Evolutionary conservation across 306 rosid genomes (phyloP).

Genomic region (Cajanus cajan): DNA sequence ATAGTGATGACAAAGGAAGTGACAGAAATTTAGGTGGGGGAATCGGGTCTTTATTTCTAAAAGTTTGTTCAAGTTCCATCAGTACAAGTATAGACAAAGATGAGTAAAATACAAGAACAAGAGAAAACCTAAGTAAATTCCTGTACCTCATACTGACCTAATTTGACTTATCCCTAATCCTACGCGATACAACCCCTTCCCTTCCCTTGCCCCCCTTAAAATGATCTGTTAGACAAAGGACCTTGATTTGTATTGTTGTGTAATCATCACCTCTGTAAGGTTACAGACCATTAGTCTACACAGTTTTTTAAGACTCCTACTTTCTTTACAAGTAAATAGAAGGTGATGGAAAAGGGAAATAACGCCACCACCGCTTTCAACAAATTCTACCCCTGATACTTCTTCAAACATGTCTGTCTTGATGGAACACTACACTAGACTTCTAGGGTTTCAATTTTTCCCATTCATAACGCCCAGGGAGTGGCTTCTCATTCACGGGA

Average conservation of each 20-base stretch:
- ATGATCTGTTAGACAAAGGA: constrained; percentile 91
- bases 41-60: constrained; percentile 65
- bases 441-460: constrained; percentile 61
- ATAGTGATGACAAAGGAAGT: constrained; percentile 29
- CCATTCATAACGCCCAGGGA: constrained; percentile 88
- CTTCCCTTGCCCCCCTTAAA: constrained; percentile 46
- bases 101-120: constrained; percentile 60
- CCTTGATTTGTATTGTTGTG: constrained; percentile 70
- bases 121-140: constrained; percentile 50
- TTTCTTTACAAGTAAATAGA: constrained; percentile 89
- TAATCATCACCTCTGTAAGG: constrained; percentile 71
- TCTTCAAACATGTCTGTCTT: constrained; percentile 42
- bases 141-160: constrained; percentile 76
- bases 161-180: constrained; percentile 50
- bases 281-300: constrained; percentile 86
- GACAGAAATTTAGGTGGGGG: constrained; percentile 37
- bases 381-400: constrained; percentile 69
- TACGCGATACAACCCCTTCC: constrained; percentile 45
- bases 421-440: constrained; percentile 40
- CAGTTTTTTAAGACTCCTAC: constrained; percentile 62
- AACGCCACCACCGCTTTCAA: constrained; percentile 72
- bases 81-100: constrained; percentile 83
- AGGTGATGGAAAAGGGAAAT: constrained; percentile 86
- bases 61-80: constrained; percentile 64
- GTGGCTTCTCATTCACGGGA: constrained; percentile 79